Base-by-base conservation (phyloP, 2,329 filamentous ascomycete species). In the Mollisia scopiformis region DNA sequence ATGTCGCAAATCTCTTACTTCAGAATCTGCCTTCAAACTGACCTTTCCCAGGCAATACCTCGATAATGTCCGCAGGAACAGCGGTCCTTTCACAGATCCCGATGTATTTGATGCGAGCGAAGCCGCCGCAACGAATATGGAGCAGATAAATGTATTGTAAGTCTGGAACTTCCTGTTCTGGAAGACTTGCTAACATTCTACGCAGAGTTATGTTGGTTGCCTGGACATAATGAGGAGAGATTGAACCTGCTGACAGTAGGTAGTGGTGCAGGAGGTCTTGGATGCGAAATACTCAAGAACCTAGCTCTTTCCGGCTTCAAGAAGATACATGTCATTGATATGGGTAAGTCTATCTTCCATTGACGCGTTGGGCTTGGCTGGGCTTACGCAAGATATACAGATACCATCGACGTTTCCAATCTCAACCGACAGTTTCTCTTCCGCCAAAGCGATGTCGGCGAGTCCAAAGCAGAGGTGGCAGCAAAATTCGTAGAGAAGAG, bases 321-420 rank as follows among this genome's bases (percentile, higher is more conserved):
- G 76, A 87, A 97, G 72, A 97, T 99, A 68, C 93, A 99, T 79
- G 95, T 99, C 61, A 98, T 99, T 71, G 95, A 99, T 78, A 99
- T 99, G 95, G 92, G 90, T 90, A 77, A 27, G 43, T 61, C 82
- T 73, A n/a, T 16, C 39, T 39, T 30, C 37, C 51, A n/a, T n/a
- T n/a, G n/a, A n/a, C 21, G 11, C n/a, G 6, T 41, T 11, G 28
- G 3, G n/a, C 1, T 43, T 28, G 13, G 8, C 11, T 31, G 19
- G 11, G 16, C 33, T 63, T n/a, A 59, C 41, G 67, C 64, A 67
- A 54, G 46, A 47, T 10, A 49, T 23, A 39, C 67, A 92, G 93
- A 99, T 76, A 99, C 94, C 1, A 99, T 99, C 75, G 95, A 99
- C 73, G 94, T 99, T 62, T 97, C 93, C 54, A 99, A 99, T 75